Base-by-base conservation (phyloP, 371 early-diverging fungal species). In the Umbelopsis sp. region DNA sequence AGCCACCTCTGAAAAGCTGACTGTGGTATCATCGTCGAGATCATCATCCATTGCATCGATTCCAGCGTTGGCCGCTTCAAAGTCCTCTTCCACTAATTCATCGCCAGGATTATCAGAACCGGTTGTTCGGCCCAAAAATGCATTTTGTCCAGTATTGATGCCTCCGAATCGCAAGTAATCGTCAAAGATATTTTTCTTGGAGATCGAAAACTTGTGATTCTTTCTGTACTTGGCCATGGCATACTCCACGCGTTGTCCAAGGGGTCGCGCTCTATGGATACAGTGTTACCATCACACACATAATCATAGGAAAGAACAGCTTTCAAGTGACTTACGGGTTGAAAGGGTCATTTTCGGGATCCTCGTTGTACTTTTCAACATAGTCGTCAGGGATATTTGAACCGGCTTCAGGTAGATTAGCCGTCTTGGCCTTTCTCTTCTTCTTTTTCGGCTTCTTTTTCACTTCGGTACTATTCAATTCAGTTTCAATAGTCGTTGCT, bases 101-200 rank as follows among this genome's bases (percentile, higher is more conserved):
- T 79, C 81, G 18, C 76, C 73, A 0, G 72, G 72, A 6, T 72
- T 68, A 44, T 76, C 76, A 0, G 80, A 85, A 29, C 80, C 73
- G 0, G 78, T 75, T 0, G 78, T 70, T 35, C 76, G 75, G 0
- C 86, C 86, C 66, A 81, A 75, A 63, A 84, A 88, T 11, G 80
- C 81, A 63, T 88, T 88, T 22, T 79, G 88, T 0, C 87, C 87
- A 0, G 83, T 75, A 0, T 72, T 70, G 51, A 88, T 85, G 9
- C 88, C 86, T 35, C 88, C 88, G 67, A 83, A 88, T 12, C 70
- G 69, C n/a, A 88, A 78, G 44, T 88, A 88, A 52, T 73, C 70
- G 29, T 85, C 81, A 70, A 88, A 75, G 29, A 88, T 78, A 44
- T 70, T 70, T 0, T 68, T 70, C 25, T 76, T 81, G 37, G 69